These are phyloP conservation scores for Stephanodiscus minutulus DNA, from an alignment of 108 stramenopile species.

Conservation along the genomic window DNA sequence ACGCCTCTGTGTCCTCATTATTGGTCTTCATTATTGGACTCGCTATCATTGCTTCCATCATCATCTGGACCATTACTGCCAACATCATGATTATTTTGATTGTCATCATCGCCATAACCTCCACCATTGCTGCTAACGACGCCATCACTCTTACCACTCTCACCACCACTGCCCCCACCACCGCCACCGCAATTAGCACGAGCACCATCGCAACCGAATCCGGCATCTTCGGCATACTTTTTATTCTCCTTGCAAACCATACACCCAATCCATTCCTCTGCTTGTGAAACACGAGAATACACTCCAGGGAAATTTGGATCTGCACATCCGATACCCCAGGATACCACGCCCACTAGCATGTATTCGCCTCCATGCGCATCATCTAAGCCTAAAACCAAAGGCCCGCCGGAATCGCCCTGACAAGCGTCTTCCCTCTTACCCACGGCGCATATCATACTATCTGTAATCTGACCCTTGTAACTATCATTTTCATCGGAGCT, in stretches of 20 bases:
- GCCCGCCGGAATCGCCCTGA: constrained; percentile 10
- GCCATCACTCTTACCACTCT: too few species aligned
- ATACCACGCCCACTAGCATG: constrained; percentile 50
- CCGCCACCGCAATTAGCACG: too few species aligned
- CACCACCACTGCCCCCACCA: not conserved
- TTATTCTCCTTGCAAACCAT: constrained; percentile 32
- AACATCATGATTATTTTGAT: too few species aligned
- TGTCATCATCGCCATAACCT: too few species aligned
- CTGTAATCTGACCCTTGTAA: too few species aligned
- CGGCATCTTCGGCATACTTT: constrained; percentile 6
- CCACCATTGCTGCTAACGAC: too few species aligned
- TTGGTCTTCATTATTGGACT: too few species aligned
- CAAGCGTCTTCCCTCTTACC: constrained; percentile 37
- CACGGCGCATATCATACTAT: constrained; percentile 49
- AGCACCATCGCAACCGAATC: not conserved
- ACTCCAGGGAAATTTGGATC: constrained; percentile 37
- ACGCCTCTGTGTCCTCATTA: too few species aligned
- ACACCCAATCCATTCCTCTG: constrained; percentile 31
- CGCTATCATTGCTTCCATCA: too few species aligned
- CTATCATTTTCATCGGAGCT: constrained; percentile 7
- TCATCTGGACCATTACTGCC: too few species aligned
- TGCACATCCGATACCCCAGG: constrained; percentile 48
- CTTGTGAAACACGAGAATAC: constrained; percentile 32
- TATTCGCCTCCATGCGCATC: too few species aligned
- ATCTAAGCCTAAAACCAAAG: not conserved